Evolutionary conservation across 2,329 filamentous ascomycete species (phyloP).

Genomic region (Arachnomyces sp.): DNA sequence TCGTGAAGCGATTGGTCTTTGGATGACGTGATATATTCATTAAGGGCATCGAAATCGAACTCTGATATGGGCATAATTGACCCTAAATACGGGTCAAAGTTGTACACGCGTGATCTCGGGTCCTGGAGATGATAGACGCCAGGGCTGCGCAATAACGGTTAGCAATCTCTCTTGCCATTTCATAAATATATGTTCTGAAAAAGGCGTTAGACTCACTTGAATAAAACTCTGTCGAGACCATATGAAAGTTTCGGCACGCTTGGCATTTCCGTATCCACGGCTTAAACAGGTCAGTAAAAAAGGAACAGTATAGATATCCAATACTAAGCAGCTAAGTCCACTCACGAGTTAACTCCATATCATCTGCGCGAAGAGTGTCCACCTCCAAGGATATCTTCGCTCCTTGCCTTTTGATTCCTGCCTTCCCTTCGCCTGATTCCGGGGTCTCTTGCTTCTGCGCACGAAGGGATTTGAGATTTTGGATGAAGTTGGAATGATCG

Average conservation of each 20-base stretch:
- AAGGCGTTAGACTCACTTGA: conserved; percentile 52
- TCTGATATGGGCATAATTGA: conserved; percentile 87
- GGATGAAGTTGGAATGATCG: no score
- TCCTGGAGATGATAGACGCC: conserved; percentile 91
- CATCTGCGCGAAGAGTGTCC: conserved; percentile 11
- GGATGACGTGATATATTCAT: conserved; percentile 84
- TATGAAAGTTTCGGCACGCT: conserved; percentile 59
- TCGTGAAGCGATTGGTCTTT: conserved; percentile 64
- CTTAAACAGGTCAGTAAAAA: conserved; percentile 15
- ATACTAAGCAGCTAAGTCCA: background rate
- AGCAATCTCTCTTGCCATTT: conserved; percentile 5
- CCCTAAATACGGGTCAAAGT: conserved; percentile 91
- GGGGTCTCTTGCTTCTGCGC: background rate
- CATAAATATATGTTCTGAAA: background rate
- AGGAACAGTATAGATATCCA: background rate
- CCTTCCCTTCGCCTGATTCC: background rate
- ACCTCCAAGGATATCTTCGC: conserved; percentile 2
- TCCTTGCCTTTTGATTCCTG: background rate
- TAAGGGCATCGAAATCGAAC: conserved; percentile 83
- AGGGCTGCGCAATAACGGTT: conserved; percentile 36
- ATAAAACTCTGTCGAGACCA: conserved; percentile 79
- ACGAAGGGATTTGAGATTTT: no score
- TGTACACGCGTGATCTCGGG: conserved; percentile 76
- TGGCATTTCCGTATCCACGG: conserved; percentile 37
- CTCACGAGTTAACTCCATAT: conserved; percentile 16